Conservation (phyloP, 495 filamentous ascomycete genomes). For the Elaphomyces granulatus region DNA sequence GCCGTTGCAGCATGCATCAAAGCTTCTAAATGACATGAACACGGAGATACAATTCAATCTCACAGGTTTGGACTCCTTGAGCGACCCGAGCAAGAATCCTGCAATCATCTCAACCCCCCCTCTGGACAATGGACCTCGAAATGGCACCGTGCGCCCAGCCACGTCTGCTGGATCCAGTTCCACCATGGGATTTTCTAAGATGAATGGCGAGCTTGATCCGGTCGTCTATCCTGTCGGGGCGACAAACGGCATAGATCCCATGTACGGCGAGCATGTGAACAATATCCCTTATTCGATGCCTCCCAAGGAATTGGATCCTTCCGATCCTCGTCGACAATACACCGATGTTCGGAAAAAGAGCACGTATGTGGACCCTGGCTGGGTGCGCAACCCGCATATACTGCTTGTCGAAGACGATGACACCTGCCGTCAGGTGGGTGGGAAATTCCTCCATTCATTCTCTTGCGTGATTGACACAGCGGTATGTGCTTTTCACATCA, state of each 20-base stretch:
- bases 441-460: constrained; percentile 84
- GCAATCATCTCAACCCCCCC: constrained; percentile 31
- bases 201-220: constrained; percentile 53
- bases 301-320: constrained; percentile 37
- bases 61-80: constrained; percentile 60
- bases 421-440: constrained; percentile 84
- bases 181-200: constrained; percentile 38
- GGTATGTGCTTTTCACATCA: constrained; percentile 41
- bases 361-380: constrained; percentile 56
- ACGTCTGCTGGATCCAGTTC: constrained; percentile 36
- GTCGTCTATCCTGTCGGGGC: constrained; percentile 84
- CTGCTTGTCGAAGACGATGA: constrained; percentile 92
- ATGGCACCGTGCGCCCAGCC: constrained; percentile 26
- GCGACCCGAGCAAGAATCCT: constrained; percentile 49
- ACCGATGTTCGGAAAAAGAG: constrained; percentile 53
- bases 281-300: constrained; percentile 78
- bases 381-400: constrained; percentile 71
- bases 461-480: constrained; percentile 81
- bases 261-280: constrained; percentile 84
- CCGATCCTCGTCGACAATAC: constrained; percentile 34
- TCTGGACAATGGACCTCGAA: constrained; percentile 26
- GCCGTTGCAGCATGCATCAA: constrained; percentile 77
- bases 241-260: constrained; percentile 83
- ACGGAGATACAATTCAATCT: constrained; percentile 64
- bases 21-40: constrained; percentile 68